These are phyloP conservation scores for Gossypium thurberi DNA, from an alignment of 345 rosid species.

Conservation along the genomic window DNA sequence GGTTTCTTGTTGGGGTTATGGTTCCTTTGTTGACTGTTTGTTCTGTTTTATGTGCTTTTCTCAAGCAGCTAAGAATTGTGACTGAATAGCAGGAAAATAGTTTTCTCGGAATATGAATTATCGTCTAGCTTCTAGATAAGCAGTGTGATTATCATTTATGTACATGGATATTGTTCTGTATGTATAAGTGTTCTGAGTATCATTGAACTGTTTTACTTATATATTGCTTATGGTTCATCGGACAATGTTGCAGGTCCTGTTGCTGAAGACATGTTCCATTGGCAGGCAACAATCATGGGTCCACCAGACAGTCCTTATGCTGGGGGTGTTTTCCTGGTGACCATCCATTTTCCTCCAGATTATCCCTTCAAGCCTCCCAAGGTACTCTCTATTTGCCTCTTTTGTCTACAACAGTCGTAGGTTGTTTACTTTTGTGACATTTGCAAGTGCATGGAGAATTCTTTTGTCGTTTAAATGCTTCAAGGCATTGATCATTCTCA, in stretches of 20 bases:
- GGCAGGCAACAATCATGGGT: slow-evolving; percentile 88
- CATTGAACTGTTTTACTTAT: not conserved
- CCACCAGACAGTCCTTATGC: slow-evolving; percentile 80
- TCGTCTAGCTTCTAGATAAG: not conserved
- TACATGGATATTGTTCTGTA: too few relatives aligned
- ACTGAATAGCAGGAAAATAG: not conserved
- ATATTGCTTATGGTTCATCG: not conserved
- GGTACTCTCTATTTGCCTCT: slow-evolving; percentile 20
- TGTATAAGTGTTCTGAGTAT: not conserved
- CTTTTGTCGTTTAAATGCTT: not conserved
- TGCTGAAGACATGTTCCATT: slow-evolving; percentile 83
- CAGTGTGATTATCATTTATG: not conserved
- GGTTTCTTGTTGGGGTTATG: not conserved
- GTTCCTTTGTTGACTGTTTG: not conserved
- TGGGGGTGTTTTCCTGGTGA: slow-evolving; percentile 76
- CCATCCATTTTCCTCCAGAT: slow-evolving; percentile 75
- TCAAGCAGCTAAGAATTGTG: not conserved
- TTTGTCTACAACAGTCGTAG: not conserved
- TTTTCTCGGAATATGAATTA: too few relatives aligned
- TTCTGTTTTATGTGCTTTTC: not conserved
- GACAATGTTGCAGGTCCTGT: slow-evolving; percentile 52
- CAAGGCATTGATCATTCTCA: not conserved
- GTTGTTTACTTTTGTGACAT: not conserved
- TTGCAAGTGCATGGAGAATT: not conserved
- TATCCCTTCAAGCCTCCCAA: slow-evolving; percentile 82